Percentiles rank a stretch among this genome's conserved stretches.
These are phyloP conservation scores for Tolypocladium album DNA, from an alignment of 2,329 filamentous ascomycete species.

Conservation along the genomic window DNA sequence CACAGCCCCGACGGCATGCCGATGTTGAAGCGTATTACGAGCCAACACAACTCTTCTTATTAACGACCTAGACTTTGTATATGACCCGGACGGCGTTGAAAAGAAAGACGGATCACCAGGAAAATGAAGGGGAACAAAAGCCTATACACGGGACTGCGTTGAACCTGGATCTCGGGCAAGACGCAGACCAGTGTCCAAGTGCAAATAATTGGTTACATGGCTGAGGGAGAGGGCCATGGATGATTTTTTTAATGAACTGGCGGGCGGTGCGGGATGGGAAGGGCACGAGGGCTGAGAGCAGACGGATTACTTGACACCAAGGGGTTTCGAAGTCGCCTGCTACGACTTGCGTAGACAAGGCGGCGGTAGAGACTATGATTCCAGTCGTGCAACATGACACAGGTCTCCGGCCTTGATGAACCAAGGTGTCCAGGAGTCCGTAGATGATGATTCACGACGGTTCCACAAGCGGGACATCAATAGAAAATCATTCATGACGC, in stretches of 20 bases:
- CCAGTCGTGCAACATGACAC: not conserved
- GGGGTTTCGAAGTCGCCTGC: not conserved
- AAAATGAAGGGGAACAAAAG: not conserved
- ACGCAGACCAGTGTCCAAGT: not conserved
- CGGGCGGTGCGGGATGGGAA: not conserved
- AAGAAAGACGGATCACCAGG: not conserved
- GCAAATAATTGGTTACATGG: not conserved
- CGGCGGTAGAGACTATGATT: not conserved
- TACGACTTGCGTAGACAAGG: not conserved
- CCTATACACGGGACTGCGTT: not conserved
- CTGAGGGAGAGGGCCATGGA: not conserved
- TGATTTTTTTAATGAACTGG: not conserved
- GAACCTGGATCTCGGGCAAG: not conserved
- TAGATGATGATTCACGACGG: not conserved
- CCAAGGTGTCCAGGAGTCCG: not conserved
- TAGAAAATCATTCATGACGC: not conserved
- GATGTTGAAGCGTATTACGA: not conserved
- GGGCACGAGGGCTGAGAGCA: not conserved
- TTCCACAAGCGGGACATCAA: not conserved
- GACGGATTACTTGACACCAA: not conserved
- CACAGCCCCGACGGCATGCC: not conserved
- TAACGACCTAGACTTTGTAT: constrained; percentile 3
- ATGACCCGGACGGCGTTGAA: constrained; percentile 1
- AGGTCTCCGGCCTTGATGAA: not conserved
- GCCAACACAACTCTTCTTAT: not conserved